Conservation (phyloP, 169 alveolate species). For the Plasmodium berghei region DNA sequence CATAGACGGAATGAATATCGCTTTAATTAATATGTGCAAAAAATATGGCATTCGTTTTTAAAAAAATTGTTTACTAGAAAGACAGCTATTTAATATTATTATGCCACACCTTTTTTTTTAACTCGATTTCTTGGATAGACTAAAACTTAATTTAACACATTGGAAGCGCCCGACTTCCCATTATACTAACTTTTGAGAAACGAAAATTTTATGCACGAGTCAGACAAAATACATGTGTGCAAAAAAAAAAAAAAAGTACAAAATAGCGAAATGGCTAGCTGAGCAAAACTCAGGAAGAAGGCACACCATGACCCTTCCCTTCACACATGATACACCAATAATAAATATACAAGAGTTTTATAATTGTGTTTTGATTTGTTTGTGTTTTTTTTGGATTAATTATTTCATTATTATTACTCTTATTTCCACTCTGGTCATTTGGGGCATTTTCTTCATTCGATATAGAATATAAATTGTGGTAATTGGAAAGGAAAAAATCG, state of each 20-base stretch:
- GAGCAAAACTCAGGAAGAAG: conserved; percentile 7
- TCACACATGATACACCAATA: conserved; percentile 54
- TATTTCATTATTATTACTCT: background rate
- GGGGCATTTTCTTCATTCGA: too few species aligned
- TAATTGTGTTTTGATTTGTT: conserved; percentile 10
- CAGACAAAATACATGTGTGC: background rate
- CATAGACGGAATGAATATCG: conserved; percentile 50
- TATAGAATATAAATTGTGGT: background rate
- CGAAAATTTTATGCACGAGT: too few species aligned
- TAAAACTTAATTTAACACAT: too few species aligned
- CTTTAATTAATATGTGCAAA: conserved; percentile 53
- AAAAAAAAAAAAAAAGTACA: conserved; percentile 11
- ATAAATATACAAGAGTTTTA: conserved; percentile 43
- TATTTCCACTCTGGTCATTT: too few species aligned
- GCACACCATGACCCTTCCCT: background rate
- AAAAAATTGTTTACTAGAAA: background rate
- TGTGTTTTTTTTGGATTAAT: conserved; percentile 16
- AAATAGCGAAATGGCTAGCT: background rate
- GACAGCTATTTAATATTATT: too few species aligned
- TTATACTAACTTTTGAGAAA: too few species aligned
- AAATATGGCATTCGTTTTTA: conserved; percentile 32
- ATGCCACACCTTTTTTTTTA: too few species aligned
- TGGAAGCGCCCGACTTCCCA: too few species aligned
- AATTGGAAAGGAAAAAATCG: conserved; percentile 34
- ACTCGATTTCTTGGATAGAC: too few species aligned